Base-by-base conservation (phyloP, 306 rosid genomes). In the Sesbania bispinosa region DNA sequence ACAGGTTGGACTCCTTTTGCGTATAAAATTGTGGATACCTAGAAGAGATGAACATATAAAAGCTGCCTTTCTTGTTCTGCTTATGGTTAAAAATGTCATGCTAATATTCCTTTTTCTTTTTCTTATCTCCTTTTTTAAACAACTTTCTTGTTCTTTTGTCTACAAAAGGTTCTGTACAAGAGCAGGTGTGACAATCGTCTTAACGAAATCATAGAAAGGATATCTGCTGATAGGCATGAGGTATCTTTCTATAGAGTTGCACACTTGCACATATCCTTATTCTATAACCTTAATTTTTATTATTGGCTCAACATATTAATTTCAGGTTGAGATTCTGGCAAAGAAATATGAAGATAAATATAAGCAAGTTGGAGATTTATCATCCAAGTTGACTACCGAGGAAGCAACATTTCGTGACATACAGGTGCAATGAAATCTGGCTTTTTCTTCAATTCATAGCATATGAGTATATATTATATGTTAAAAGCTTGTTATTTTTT, bases 181-280 rank as follows among this genome's bases (percentile, higher is more conserved):
- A 95, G 99, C 83, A 89, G 97, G 84, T 95, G 99, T 79, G 99
- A 92, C 88, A 92, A 88, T 63, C 89, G 96, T 52, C 83, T 95
- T 48, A 95, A 95, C 45, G 99, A 95, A 92, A 79, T 92, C 39
- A 74, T 85, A 53, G 97, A 92, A 82, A 86, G 97, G 77, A 81
- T 85, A 70, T 85, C 88, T 32, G 72, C 90, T 26, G 99, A 92
- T 71, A 89, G 77, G 70, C 95, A 71, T 3, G 97, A 92, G 96
- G 99, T 95, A 88, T 77, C 52, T 30, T 62, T 64, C 81, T 83
- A 74, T 61, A 57, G 70, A 76, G 24, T 75, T 77, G 52, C 61
- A 11, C 38, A 63, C 79, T 75, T 77, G 52, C 61, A 11, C 38
- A 63, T 81, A 24, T 76, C 77, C 75, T 69, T 32, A 11, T 65